phyloP scores from a whole-genome alignment of 1,284 basidiomycete species.

The Ganoderma boninense region DNA sequence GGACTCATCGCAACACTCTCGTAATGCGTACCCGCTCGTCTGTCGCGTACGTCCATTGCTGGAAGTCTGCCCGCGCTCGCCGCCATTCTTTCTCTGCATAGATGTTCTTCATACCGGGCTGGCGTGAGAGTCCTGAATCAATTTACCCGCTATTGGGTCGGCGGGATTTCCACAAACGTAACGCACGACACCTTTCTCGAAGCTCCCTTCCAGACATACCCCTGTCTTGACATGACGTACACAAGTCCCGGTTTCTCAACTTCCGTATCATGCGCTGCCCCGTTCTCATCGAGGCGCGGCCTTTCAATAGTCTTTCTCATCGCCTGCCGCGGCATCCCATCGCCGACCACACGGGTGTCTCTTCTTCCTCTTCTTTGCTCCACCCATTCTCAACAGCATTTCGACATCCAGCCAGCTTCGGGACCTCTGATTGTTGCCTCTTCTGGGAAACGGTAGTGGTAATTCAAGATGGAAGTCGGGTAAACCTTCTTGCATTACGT shows the following conservation, averaged over 20 bases:
- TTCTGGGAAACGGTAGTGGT: not conserved
- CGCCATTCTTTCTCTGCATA: not conserved
- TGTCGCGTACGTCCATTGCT: slow-evolving; percentile 5
- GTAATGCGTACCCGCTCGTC: not conserved
- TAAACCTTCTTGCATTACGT: not conserved
- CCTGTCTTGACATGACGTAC: slow-evolving; percentile 3
- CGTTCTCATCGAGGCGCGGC: not conserved
- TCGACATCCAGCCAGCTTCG: not conserved
- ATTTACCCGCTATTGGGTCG: slow-evolving; percentile 1
- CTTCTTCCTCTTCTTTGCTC: slow-evolving; percentile 4
- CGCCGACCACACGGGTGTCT: not conserved
- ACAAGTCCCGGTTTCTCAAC: slow-evolving; percentile 2
- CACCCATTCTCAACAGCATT: slow-evolving; percentile 2
- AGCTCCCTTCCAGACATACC: not conserved
- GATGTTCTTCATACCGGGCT: not conserved
- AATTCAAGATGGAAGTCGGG: not conserved
- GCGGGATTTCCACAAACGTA: slow-evolving; percentile 1
- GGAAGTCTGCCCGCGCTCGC: not conserved
- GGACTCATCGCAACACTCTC: not conserved
- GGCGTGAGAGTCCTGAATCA: not conserved
- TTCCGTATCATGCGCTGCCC: slow-evolving; percentile 1
- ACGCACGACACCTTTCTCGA: slow-evolving; percentile 2
- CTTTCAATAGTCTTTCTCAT: not conserved
- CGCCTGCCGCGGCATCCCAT: not conserved
- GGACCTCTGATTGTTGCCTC: not conserved